phyloP scores from a whole-genome alignment of 2,329 filamentous ascomycete species.

The Byssothecium circinans region DNA sequence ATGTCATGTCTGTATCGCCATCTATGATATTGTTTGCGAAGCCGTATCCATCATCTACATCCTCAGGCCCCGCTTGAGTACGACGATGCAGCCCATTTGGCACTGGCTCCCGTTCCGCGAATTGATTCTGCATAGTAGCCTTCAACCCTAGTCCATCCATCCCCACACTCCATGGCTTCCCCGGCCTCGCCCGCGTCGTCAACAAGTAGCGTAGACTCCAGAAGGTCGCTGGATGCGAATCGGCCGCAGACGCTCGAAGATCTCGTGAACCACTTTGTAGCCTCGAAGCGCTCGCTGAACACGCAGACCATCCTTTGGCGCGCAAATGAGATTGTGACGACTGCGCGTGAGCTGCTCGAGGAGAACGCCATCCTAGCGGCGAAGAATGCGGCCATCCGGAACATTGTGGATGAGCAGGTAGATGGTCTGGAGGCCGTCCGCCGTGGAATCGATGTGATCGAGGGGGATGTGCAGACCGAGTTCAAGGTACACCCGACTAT shows the following conservation, averaged over 20 bases:
- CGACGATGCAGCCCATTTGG: not conserved
- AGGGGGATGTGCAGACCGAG: constrained; percentile 46
- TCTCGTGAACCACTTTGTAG: constrained; percentile 80
- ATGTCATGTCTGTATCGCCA: not conserved
- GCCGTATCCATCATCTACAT: not conserved
- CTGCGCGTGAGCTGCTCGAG: constrained; percentile 74
- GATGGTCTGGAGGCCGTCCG: constrained; percentile 48
- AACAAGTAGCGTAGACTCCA: constrained; percentile 39
- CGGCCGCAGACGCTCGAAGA: constrained; percentile 64
- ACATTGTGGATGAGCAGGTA: constrained; percentile 49
- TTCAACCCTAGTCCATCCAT: too few relatives aligned
- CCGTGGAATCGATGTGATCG: constrained; percentile 47
- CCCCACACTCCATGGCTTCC: constrained; percentile 34
- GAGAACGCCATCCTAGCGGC: constrained; percentile 72
- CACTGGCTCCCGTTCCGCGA: too few relatives aligned
- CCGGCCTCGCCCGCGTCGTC: constrained; percentile 47
- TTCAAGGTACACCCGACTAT: constrained; percentile 41
- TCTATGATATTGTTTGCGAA: not conserved
- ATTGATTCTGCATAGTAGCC: too few relatives aligned
- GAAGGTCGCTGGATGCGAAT: constrained; percentile 27
- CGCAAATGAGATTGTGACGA: constrained; percentile 81
- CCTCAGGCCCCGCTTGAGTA: not conserved
- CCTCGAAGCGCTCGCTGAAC: constrained; percentile 82
- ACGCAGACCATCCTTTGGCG: constrained; percentile 81
- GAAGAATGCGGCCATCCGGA: constrained; percentile 48